Percentiles rank a stretch among this genome's conserved stretches.
Conservation (phyloP, 148 eudicot genomes). For the Camellia japonica region DNA sequence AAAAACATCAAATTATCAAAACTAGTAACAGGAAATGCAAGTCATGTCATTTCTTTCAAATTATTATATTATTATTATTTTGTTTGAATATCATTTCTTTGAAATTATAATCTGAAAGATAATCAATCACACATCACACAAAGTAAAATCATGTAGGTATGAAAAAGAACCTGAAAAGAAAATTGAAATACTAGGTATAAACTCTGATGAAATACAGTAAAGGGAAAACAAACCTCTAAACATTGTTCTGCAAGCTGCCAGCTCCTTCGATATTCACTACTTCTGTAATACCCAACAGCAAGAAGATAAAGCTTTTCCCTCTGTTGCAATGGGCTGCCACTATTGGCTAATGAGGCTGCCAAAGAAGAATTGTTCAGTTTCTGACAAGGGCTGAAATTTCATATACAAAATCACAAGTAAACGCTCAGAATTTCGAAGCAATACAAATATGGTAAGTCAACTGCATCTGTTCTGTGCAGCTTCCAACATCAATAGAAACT, state of each 20-base stretch:
- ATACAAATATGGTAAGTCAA: neutral
- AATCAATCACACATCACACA: neutral
- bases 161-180: neutral
- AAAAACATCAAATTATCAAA: neutral
- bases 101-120: neutral
- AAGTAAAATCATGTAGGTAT: neutral
- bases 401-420: neutral
- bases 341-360: conserved; percentile 72
- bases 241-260: conserved; percentile 72
- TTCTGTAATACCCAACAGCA: conserved; percentile 82
- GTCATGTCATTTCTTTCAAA: neutral
- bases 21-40: neutral
- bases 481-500: neutral
- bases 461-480: neutral
- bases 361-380: conserved; percentile 12
- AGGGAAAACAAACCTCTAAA: conserved; percentile 55
- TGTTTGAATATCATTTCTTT: neutral
- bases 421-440: neutral
- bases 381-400: neutral
- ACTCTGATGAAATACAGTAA: neutral
- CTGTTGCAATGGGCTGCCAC: conserved; percentile 55
- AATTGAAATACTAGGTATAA: neutral
- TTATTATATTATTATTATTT: neutral
- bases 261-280: conserved; percentile 68
- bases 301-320: conserved; percentile 81